Base-by-base conservation (phyloP, 129 eudicot genomes). In the Chrysanthemum seticuspe region DNA sequence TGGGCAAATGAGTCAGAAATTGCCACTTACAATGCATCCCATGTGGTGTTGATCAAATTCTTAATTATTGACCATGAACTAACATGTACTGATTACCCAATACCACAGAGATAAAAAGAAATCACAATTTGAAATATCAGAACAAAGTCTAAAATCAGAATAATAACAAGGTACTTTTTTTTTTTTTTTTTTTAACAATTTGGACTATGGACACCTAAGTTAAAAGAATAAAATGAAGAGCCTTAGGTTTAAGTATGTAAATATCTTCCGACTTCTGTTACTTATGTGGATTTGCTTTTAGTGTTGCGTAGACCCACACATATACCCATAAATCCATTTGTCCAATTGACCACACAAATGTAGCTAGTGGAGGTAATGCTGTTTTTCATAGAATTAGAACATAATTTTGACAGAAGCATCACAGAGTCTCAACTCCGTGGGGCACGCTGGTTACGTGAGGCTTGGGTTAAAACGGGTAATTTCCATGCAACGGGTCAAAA, bases 21-120 rank as follows among this genome's bases (percentile, higher is more conserved):
- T 12, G 45, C 65, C n/a, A 60, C 45, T 9, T 60, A 13, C 29
- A 21, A n/a, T 60, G 40, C 40, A 23, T 60, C 44, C 65, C 40
- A 60, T 60, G 65, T 60, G 65, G 44, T 60, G 65, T 10, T 60
- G 65, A 23, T 36, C 40, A 9, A 25, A 34, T 60, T 14, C 40
- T 8, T 60, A 60, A 25, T 60, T 25, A 60, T 21, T 23, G 65
- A 60, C 15, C 65, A 60, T 60, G 44, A 25, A 60, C 65, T 11
- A 5, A 60, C 65, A 23, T 21, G 63, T 58, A 58, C 10, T 40
- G 47, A 40, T 40, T 40, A 7, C 47, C 8, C 1, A 60, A 60
- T 60, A 10, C 44, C 36, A 23, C 7, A 56, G 10, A 56, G 62
- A 29, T 3, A 60, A 25, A 60, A n/a, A 16, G 13, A 56, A 0